Percentiles rank a stretch among this genome's conserved stretches.
Evolutionary conservation across 805 yeast species (phyloP).

Genomic region (Cyberlindnera samutprakarnensis): DNA sequence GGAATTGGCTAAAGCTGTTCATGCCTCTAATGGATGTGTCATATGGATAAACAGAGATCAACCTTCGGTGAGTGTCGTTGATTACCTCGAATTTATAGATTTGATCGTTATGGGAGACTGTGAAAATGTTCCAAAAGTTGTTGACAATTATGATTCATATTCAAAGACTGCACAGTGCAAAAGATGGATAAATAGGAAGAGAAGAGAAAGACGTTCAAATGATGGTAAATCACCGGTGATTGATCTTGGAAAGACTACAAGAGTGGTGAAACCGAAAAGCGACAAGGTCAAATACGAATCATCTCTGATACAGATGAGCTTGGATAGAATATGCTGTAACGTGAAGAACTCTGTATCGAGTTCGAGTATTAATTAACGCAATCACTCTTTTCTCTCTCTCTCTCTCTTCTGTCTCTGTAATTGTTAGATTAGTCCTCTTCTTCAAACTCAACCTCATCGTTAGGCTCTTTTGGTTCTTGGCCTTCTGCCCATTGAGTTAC

Average conservation of each 20-base stretch:
- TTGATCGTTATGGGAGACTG: conserved; percentile 59
- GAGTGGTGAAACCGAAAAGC: conserved; percentile 1
- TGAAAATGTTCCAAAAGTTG: conserved; percentile 39
- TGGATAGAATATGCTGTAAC: conserved; percentile 16
- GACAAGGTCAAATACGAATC: conserved; percentile 6
- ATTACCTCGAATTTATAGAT: conserved; percentile 46
- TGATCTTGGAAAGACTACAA: no score
- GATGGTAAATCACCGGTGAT: no score
- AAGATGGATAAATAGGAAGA: conserved; percentile 5
- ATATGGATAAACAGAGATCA: conserved; percentile 55
- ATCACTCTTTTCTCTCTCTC: not conserved
- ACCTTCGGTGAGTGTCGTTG: conserved; percentile 43
- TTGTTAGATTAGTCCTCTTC: conserved; percentile 33
- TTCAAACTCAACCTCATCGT: conserved; percentile 63
- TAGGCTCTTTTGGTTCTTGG: conserved; percentile 96
- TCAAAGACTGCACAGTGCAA: no score
- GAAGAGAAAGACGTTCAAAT: conserved; percentile 1
- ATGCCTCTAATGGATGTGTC: conserved; percentile 48
- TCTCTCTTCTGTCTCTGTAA: not conserved
- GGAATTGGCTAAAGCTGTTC: conserved; percentile 52
- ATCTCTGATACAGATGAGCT: conserved; percentile 15
- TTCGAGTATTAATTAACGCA: not conserved
- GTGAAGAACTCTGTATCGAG: not conserved
- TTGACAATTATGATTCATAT: conserved; percentile 20
- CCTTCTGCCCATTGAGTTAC: conserved; percentile 96